These are phyloP conservation scores for Globisporangium echinulatum DNA, from an alignment of 352 stramenopile species.

Conservation along the genomic window DNA sequence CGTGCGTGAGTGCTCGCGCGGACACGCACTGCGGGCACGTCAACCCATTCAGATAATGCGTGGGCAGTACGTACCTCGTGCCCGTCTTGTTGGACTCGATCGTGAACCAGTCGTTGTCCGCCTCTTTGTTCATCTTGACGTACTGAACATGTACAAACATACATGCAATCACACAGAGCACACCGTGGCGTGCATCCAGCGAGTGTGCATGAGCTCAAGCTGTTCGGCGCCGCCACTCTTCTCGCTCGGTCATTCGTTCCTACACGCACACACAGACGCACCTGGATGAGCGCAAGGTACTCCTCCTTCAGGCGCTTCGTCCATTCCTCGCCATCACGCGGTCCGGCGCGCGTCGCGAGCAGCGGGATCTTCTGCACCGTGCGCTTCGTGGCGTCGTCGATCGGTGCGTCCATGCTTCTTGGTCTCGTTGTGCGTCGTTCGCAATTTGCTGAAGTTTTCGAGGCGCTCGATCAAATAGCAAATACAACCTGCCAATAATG, in stretches of 20 bases:
- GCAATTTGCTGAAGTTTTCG: too few relatives aligned
- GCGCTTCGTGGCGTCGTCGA: slow-evolving; percentile 75
- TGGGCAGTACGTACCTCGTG: slow-evolving; percentile 29
- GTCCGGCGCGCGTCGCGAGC: slow-evolving; percentile 68
- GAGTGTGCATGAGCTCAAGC: neutral
- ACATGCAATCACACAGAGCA: neutral
- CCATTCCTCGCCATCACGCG: slow-evolving; percentile 74
- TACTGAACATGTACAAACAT: slow-evolving; percentile 27
- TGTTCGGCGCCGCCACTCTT: neutral
- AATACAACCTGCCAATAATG: too few relatives aligned
- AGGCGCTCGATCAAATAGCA: too few relatives aligned
- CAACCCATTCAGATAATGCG: too few relatives aligned
- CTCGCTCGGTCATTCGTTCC: neutral
- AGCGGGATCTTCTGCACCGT: slow-evolving; percentile 83
- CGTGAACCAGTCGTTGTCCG: slow-evolving; percentile 88
- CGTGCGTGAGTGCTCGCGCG: too few relatives aligned
- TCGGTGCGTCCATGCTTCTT: slow-evolving; percentile 57
- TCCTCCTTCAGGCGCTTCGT: slow-evolving; percentile 84
- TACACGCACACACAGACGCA: slow-evolving; percentile 5
- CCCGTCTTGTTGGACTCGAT: slow-evolving; percentile 82
- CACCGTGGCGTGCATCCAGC: neutral
- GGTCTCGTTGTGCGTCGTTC: too few relatives aligned
- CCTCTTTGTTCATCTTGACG: slow-evolving; percentile 88
- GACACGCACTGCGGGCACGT: too few relatives aligned
- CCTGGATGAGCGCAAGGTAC: slow-evolving; percentile 80